Conservation (phyloP, 257 asterid species). For the Solanum pennellii region DNA sequence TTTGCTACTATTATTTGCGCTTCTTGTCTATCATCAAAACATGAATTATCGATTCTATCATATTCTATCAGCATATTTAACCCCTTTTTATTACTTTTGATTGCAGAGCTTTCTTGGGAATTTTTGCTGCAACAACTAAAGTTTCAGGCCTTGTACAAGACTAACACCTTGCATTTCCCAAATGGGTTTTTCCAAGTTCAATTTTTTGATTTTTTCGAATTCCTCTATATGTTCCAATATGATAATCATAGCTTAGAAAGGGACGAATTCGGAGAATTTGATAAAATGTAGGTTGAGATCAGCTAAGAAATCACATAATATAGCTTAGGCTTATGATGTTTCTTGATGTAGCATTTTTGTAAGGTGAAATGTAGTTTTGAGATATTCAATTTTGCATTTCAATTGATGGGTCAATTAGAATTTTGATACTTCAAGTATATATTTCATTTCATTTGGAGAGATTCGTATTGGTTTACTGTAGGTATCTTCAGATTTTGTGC, state of each 20-base stretch:
- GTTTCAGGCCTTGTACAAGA: conserved; percentile 13
- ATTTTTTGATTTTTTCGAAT: background rate
- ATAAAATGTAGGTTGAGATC: background rate
- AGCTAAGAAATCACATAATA: background rate
- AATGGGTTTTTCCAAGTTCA: conserved; percentile 12
- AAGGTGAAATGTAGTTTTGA: background rate
- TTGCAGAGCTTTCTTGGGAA: conserved; percentile 24
- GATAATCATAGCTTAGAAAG: background rate
- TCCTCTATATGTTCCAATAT: background rate
- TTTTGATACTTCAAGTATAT: background rate
- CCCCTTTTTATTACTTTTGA: background rate
- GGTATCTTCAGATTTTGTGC: background rate
- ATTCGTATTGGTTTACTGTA: background rate
- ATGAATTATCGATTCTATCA: too few species aligned
- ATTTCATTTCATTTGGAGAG: background rate
- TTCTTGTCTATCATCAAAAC: too few species aligned
- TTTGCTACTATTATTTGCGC: too few species aligned
- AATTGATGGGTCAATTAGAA: background rate
- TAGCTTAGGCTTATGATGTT: background rate
- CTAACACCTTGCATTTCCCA: conserved; percentile 32
- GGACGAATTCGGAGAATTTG: background rate
- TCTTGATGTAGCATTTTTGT: background rate
- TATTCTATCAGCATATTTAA: background rate
- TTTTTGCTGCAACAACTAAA: conserved; percentile 14
- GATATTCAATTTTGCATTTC: background rate